Conservation (phyloP, 345 rosid genomes). For the Lepidium africanum region DNA sequence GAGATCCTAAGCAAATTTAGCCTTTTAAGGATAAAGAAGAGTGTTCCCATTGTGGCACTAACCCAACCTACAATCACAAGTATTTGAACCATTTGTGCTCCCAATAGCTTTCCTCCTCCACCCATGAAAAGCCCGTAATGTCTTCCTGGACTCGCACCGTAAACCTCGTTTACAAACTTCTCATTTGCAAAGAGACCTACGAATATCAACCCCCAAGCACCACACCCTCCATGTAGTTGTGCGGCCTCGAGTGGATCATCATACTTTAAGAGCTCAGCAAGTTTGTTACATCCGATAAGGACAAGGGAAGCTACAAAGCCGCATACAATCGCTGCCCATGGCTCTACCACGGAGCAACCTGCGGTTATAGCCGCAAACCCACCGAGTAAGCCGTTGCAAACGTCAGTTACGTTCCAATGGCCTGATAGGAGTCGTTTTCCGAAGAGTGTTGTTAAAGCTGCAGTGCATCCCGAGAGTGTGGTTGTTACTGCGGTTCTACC, state of each 20-base stretch:
- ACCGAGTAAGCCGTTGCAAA: constrained; percentile 84
- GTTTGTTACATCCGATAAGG: constrained; percentile 61
- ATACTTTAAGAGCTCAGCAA: constrained; percentile 47
- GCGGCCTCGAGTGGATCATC: constrained; percentile 89
- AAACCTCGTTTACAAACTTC: constrained; percentile 49
- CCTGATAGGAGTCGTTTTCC: constrained; percentile 66
- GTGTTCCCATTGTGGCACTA: constrained; percentile 74
- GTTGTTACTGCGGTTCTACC: constrained; percentile 93
- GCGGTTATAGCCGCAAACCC: constrained; percentile 87
- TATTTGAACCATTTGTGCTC: constrained; percentile 69
- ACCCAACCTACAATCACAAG: constrained; percentile 74
- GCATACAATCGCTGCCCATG: constrained; percentile 86
- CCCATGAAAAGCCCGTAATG: constrained; percentile 80
- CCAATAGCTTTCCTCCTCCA: constrained; percentile 75
- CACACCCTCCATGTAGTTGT: constrained; percentile 90
- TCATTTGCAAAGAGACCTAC: constrained; percentile 66
- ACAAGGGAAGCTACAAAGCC: constrained; percentile 78
- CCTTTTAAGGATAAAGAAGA: constrained; percentile 50
- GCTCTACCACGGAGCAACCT: constrained; percentile 84
- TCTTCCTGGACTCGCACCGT: constrained; percentile 29
- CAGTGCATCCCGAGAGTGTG: constrained; percentile 79
- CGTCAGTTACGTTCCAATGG: constrained; percentile 89
- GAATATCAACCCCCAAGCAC: constrained; percentile 81
- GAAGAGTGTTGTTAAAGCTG: constrained; percentile 84
- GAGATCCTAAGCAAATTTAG: constrained; percentile 68